A percentile compares a stretch with the other conserved stretches of the same genome.
Conservation (phyloP, 202 grass and related monocot species). For the Zoysia matrella region DNA sequence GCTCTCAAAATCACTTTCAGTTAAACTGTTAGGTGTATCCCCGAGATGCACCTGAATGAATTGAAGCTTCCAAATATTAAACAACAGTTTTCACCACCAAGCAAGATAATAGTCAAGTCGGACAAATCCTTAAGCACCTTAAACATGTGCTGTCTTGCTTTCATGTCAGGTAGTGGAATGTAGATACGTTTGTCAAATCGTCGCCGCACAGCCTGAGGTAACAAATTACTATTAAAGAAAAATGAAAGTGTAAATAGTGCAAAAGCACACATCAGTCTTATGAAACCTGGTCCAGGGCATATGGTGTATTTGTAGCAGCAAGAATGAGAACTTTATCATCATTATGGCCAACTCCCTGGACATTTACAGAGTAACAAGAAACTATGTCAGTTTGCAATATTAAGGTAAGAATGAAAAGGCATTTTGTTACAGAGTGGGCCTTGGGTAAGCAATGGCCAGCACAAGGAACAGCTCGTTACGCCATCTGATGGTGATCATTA, state of each 20-base stretch:
- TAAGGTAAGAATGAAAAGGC: too few species aligned
- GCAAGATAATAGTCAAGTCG: neutral
- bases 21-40: slow-evolving; percentile 82
- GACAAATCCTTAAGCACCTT: slow-evolving; percentile 58
- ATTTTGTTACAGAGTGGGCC: neutral
- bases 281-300: slow-evolving; percentile 78
- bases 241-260: neutral
- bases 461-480: neutral
- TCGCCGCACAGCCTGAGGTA: slow-evolving; percentile 76
- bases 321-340: too few species aligned
- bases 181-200: slow-evolving; percentile 95
- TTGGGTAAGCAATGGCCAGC: neutral
- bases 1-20: slow-evolving; percentile 81
- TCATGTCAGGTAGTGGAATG: slow-evolving; percentile 94
- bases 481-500: neutral
- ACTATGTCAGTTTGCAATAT: too few species aligned
- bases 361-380: too few species aligned
- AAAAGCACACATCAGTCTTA: slow-evolving; percentile 17
- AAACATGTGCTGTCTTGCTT: slow-evolving; percentile 96
- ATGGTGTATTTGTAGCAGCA: too few species aligned
- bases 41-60: slow-evolving; percentile 85
- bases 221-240: slow-evolving; percentile 26
- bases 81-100: slow-evolving; percentile 7
- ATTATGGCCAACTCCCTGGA: too few species aligned
- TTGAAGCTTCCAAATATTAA: slow-evolving; percentile 39